Percentiles rank a stretch among this genome's conserved stretches.
Evolutionary conservation across 306 rosid genomes (phyloP).

Genomic region (Lathyrus sativus): DNA sequence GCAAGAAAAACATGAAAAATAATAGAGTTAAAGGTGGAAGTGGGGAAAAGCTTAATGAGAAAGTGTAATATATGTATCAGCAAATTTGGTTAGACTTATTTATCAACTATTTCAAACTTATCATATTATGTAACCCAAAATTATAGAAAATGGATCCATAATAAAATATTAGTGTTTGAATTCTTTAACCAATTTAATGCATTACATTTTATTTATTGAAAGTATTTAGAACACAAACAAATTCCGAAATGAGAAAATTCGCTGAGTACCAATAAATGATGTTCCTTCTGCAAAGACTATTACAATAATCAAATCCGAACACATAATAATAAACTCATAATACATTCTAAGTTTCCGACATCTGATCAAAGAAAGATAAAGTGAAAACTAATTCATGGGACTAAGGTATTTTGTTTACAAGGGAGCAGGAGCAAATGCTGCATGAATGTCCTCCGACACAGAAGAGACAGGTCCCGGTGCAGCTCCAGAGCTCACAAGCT

Average conservation of each 20-base stretch:
- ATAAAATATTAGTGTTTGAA: too few species aligned
- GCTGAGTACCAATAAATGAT: constrained; percentile 2
- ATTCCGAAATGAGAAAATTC: neutral
- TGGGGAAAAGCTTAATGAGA: too few species aligned
- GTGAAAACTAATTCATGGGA: neutral
- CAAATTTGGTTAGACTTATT: too few species aligned
- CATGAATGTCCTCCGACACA: constrained; percentile 14
- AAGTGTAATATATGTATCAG: too few species aligned
- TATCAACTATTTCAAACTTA: too few species aligned
- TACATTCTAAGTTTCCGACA: neutral
- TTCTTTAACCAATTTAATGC: neutral
- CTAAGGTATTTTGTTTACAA: constrained; percentile 27
- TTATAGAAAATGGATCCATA: too few species aligned
- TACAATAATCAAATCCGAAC: constrained; percentile 26
- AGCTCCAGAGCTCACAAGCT: constrained; percentile 68
- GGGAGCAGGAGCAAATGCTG: constrained; percentile 44
- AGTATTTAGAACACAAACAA: neutral
- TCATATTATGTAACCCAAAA: too few species aligned
- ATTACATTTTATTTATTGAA: constrained; percentile 20
- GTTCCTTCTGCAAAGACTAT: constrained; percentile 22
- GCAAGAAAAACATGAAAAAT: too few species aligned
- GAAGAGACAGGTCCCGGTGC: constrained; percentile 56
- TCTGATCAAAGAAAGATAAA: neutral
- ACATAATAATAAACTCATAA: neutral
- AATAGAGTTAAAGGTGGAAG: too few species aligned